Evolutionary conservation across 306 rosid species (phyloP).

Genomic region (Nissolia schottii): DNA sequence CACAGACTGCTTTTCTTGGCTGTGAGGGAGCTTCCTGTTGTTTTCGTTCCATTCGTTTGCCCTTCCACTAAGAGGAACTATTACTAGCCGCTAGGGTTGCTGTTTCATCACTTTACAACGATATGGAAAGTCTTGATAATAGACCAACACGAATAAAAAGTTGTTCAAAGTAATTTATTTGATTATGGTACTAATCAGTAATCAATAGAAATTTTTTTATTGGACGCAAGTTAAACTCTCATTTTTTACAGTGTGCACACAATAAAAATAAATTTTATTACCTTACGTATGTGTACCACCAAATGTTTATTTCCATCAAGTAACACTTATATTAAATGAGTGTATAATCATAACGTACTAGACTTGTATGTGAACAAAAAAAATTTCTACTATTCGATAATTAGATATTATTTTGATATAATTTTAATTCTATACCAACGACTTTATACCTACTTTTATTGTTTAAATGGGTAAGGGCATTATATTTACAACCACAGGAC

Average conservation of each 20-base stretch:
- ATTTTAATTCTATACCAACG: no score
- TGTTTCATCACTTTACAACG: conserved; percentile 23
- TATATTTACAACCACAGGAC: background rate
- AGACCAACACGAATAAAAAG: background rate
- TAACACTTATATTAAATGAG: no score
- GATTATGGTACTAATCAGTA: background rate
- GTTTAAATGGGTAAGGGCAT: background rate
- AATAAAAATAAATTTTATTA: no score
- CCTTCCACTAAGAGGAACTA: conserved; percentile 4
- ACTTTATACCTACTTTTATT: background rate
- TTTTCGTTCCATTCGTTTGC: conserved; percentile 25
- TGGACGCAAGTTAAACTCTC: no score
- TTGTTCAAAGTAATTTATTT: background rate
- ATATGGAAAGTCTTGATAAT: background rate
- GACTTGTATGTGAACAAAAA: no score
- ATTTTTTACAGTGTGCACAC: no score
- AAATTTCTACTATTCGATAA: no score
- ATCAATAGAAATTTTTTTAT: no score
- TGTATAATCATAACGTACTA: no score
- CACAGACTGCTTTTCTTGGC: conserved; percentile 37
- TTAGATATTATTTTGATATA: no score
- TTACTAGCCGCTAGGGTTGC: conserved; percentile 10
- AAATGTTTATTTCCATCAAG: no score
- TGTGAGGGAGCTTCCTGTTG: conserved; percentile 32
- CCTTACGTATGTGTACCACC: no score